These are phyloP conservation scores for Pyrus pyrifolia DNA, from an alignment of 306 rosid genomes.

Conservation along the genomic window DNA sequence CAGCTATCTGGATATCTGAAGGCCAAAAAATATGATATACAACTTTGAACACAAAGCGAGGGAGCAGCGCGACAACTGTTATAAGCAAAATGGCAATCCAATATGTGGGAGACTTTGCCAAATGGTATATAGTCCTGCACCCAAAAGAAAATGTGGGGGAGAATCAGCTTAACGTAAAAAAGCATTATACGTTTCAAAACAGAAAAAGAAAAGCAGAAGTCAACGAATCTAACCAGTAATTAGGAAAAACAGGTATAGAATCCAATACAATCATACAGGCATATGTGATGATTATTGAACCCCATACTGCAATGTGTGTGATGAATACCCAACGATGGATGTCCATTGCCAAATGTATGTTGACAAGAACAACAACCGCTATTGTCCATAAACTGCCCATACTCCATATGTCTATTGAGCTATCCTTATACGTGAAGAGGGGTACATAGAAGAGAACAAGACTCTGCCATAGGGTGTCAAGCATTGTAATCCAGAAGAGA, in stretches of 20 bases:
- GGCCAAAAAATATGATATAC: constrained; percentile 72
- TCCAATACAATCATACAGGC: constrained; percentile 84
- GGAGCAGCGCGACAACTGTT: constrained; percentile 68
- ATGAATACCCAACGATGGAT: constrained; percentile 71
- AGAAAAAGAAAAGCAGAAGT: constrained; percentile 6
- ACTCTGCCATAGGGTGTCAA: constrained; percentile 98
- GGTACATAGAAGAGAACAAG: constrained; percentile 82
- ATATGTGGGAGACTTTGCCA: constrained; percentile 63
- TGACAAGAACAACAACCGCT: constrained; percentile 89
- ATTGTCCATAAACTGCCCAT: constrained; percentile 97
- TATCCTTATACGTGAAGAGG: constrained; percentile 65
- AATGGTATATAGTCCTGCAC: constrained; percentile 72
- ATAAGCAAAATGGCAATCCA: constrained; percentile 82
- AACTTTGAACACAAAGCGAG: constrained; percentile 72
- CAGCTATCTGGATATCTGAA: constrained; percentile 85
- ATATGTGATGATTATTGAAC: constrained; percentile 79
- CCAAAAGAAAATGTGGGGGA: constrained; percentile 3
- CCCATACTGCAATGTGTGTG: constrained; percentile 88
- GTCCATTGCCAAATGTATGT: constrained; percentile 91
- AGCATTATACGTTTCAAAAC: constrained; percentile 4
- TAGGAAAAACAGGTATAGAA: constrained; percentile 73
- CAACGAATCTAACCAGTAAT: constrained; percentile 68
- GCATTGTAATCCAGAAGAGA: constrained; percentile 87
- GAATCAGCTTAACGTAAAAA: constrained; percentile 21
- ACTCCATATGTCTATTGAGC: constrained; percentile 89